Evolutionary conservation across 2,329 filamentous ascomycete species (phyloP), one percentile per base, ranked within the genome.

Genomic region (Ceratocystis huliohia): DNA sequence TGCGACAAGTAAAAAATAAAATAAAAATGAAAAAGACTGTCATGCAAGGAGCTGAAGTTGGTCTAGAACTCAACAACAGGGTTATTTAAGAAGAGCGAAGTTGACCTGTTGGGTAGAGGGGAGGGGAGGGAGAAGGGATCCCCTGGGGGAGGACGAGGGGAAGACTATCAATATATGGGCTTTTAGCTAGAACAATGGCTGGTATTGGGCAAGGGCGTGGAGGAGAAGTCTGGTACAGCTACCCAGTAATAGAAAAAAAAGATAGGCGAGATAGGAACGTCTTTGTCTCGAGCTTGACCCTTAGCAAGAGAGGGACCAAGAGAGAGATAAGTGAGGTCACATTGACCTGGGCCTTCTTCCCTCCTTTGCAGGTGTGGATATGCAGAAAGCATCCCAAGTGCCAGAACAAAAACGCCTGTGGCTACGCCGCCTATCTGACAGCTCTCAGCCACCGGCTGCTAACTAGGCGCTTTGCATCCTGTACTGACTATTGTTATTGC

Each of bases 21-120:
- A 30, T 15, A 6, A 33, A 33, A 13, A 13, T 5, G n/a, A 30
- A 17, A 33, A n/a, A 33, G 28, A n/a, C 28, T 33, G 17, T n/a
- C 48, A 37, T 59, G 56, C 56, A 59, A 59, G 56, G 56, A 37
- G 56, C 56, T n/a, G 15, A 59, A 59, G 56, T 59, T 30, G 56
- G 56, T 59, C 56, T 59, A 37, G 56, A 59, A 59, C 37, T 7
- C 56, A 33, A 17, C 25, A 59, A 5, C 15, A 59, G 56, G 56
- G 28, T 59, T 59, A 59, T 59, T 22, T 10, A 5, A 37, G 28
- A 30, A 50, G n/a, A 22, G 46, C 22, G 4, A 50, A 13, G 15
- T 57, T 3, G 10, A n/a, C 10, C 5, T 57, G 53, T 57, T 57
- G 53, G 50, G 20, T 30, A 56, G 17, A 17, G 20, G 45, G 17